Conservation (phyloP, 1,139 yeast species). For the Blastobotrys ciferrii region DNA sequence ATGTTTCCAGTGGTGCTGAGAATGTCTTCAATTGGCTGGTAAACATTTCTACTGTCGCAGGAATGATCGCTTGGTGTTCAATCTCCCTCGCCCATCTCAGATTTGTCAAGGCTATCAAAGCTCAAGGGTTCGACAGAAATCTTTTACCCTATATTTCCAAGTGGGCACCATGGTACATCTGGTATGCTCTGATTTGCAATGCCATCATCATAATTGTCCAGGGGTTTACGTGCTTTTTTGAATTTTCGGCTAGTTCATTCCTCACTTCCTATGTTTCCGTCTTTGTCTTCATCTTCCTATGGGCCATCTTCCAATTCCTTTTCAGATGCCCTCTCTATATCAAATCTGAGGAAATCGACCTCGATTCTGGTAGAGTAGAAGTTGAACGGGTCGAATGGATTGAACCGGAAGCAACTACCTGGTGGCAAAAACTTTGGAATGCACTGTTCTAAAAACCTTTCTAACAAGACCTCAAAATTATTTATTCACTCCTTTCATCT, state of each 20-base stretch:
- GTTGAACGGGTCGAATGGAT: slow-evolving; percentile 23
- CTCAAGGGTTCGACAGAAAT: slow-evolving; percentile 56
- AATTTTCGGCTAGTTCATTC: slow-evolving; percentile 60
- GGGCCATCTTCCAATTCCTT: slow-evolving; percentile 51
- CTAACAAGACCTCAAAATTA: too few species aligned
- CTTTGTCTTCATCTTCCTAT: slow-evolving; percentile 53
- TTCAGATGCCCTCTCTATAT: slow-evolving; percentile 52
- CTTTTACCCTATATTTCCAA: slow-evolving; percentile 57
- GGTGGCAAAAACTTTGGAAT: slow-evolving; percentile 19
- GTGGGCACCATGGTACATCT: slow-evolving; percentile 13
- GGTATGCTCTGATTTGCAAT: slow-evolving; percentile 47
- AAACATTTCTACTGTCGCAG: slow-evolving; percentile 75
- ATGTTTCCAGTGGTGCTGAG: slow-evolving; percentile 57
- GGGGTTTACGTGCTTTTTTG: slow-evolving; percentile 65
- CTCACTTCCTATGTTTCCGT: slow-evolving; percentile 69
- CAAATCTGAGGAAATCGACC: slow-evolving; percentile 63
- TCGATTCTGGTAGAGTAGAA: slow-evolving; percentile 72
- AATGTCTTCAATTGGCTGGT: slow-evolving; percentile 74
- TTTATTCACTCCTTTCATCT: neutral
- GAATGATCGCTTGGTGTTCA: slow-evolving; percentile 65
- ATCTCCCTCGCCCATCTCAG: slow-evolving; percentile 62
- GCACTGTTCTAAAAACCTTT: neutral
- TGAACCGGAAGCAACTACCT: slow-evolving; percentile 15
- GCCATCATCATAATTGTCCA: slow-evolving; percentile 54
- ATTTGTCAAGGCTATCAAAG: slow-evolving; percentile 61